Evolutionary conservation across 148 eudicot species (phyloP).

Genomic region (Vaccinium macrocarpon): DNA sequence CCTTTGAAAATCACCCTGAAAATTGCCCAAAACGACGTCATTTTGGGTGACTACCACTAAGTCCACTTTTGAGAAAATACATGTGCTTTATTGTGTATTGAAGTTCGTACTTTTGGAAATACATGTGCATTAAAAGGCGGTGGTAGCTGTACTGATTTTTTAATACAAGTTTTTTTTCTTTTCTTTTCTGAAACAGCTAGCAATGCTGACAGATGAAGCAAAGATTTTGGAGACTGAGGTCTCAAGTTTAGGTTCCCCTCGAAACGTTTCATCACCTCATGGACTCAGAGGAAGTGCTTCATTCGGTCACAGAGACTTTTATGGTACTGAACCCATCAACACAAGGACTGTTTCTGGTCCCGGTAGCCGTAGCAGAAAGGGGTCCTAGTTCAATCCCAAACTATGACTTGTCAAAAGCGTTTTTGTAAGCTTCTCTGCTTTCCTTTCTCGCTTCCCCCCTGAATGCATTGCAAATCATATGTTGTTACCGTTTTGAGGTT

Average conservation of each 20-base stretch:
- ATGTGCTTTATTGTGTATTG: neutral
- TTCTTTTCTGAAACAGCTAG: conserved; percentile 42
- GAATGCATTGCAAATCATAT: neutral
- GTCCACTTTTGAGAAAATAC: no score
- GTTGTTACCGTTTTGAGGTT: conserved; percentile 5
- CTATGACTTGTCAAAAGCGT: neutral
- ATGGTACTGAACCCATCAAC: conserved; percentile 37
- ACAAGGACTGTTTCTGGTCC: conserved; percentile 45
- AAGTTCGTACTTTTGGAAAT: neutral
- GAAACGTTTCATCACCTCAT: conserved; percentile 42
- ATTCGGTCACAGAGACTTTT: conserved; percentile 34
- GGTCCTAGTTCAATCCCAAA: conserved; percentile 23
- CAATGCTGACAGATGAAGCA: conserved; percentile 68
- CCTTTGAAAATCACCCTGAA: no score
- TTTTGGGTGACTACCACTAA: no score
- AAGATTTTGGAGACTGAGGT: conserved; percentile 66
- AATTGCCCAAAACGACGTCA: no score
- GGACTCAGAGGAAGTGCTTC: conserved; percentile 56
- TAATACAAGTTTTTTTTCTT: neutral
- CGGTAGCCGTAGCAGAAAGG: conserved; percentile 52
- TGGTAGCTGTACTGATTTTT: neutral
- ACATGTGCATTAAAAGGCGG: neutral
- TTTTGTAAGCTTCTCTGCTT: conserved; percentile 2
- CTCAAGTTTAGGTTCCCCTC: conserved; percentile 56
- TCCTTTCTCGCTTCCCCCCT: neutral